These are phyloP conservation scores for Cladosporium sp. DNA, from an alignment of 2,329 filamentous ascomycete genomes.

Conservation along the genomic window DNA sequence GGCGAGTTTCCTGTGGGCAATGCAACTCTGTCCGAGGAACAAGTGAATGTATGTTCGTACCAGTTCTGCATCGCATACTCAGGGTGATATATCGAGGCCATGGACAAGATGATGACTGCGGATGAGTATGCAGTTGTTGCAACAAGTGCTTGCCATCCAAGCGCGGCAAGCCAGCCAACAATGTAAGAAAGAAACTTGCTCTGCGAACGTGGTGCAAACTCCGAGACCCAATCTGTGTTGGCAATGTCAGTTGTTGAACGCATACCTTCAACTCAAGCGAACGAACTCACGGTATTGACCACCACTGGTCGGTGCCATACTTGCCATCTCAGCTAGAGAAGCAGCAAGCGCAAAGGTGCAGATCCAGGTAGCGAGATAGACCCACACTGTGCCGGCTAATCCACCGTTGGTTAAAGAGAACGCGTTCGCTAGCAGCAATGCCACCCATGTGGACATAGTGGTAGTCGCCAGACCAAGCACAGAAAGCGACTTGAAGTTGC, in stretches of 20 bases:
- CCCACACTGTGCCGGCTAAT: conserved; percentile 36
- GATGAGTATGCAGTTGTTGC: conserved; percentile 10
- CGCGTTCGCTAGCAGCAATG: conserved; percentile 31
- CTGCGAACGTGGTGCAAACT: conserved; percentile 34
- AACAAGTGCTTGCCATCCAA: conserved; percentile 23
- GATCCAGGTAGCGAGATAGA: conserved; percentile 32
- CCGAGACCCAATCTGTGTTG: conserved; percentile 32
- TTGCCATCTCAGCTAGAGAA: conserved; percentile 36
- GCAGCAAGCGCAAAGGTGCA: conserved; percentile 33
- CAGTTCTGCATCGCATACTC: conserved; percentile 31
- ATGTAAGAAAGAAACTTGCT: conserved; percentile 29
- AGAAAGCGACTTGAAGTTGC: conserved; percentile 33
- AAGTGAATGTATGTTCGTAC: conserved; percentile 6
- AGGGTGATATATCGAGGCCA: conserved; percentile 16
- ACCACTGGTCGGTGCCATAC: conserved; percentile 36
- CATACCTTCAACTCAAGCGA: no score
- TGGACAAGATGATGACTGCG: conserved; percentile 14
- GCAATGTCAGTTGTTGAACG: neutral
- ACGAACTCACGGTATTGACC: conserved; percentile 28
- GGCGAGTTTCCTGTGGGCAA: no score
- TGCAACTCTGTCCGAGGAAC: neutral
- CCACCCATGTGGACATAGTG: conserved; percentile 34
- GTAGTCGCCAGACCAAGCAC: conserved; percentile 34
- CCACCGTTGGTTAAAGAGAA: conserved; percentile 36
- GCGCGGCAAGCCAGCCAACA: conserved; percentile 38